Base-by-base conservation (phyloP, 805 yeast species). In the Saturnispora kantuleensis region DNA sequence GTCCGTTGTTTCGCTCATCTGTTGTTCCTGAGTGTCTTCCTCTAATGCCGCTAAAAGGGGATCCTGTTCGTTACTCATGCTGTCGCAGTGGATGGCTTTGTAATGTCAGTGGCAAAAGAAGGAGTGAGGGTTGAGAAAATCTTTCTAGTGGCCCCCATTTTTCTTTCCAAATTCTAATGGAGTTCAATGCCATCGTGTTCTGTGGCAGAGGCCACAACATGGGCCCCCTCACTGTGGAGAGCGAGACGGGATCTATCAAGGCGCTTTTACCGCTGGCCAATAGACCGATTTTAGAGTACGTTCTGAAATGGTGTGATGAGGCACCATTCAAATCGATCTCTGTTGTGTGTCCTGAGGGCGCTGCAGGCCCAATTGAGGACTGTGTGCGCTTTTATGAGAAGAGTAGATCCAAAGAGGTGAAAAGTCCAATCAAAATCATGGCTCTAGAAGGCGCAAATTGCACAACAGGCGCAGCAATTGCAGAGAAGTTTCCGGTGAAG, bases 241-340 rank as follows among this genome's bases (percentile, higher is more conserved):
- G 80, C 41, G 72, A 76, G 12, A 69, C 82, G 2, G 89, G 93
- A 13, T 59, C 74, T 6, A 76, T 94, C 8, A 93, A 93, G 66
- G 94, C 97, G 0, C 67, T 89, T 40, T 64, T 94, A 37, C 97
- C 97, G 2, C 70, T 93, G 31, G 97, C 93, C 7, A 89, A 89
- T 60, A 75, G 75, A 56, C 95, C 96, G 11, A 81, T 93, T 87
- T 67, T 93, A 36, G 81, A 81, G 55, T 84, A 86, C 58, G 94
- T 84, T 2, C 69, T 93, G 31, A 89, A 84, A 53, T 93, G 97
- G 97, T 89, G 97, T 68, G 88, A 80, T 56, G 71, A 73, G 57
- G 96, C 94, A 2, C 80, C 80, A 47, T 89, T 89, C 63, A 75
- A 74, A 38, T 75, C 74, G 38, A 74, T 84, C 39, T 77, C 84